phyloP scores from a whole-genome alignment of 1,284 basidiomycete species.

The Gymnopus androsaceus region DNA sequence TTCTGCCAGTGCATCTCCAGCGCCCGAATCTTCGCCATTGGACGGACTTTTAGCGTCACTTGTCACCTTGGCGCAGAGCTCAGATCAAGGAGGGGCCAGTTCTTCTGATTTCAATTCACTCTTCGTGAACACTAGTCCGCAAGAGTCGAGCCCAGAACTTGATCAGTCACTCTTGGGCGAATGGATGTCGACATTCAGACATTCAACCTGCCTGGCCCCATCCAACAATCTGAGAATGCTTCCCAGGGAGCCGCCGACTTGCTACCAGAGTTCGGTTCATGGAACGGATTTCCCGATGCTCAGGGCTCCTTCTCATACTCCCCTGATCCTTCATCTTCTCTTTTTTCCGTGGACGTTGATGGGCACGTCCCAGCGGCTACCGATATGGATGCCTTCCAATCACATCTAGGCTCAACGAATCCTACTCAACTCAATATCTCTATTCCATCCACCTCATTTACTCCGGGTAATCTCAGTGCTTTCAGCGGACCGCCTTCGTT shows the following conservation, averaged over 20 bases:
- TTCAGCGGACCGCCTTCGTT: constrained; percentile 21
- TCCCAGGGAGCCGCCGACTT: not conserved
- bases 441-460: not conserved
- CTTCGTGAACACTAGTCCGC: not conserved
- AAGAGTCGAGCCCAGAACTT: constrained; percentile 19
- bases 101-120: not conserved
- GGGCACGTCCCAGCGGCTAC: not conserved
- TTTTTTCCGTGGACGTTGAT: not conserved
- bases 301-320: not conserved
- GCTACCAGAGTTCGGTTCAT: constrained; percentile 6
- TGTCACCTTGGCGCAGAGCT: constrained; percentile 28
- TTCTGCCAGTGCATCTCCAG: not conserved
- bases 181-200: constrained; percentile 49
- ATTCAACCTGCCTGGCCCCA: not conserved
- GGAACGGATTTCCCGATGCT: not conserved
- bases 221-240: not conserved
- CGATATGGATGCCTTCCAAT: not conserved
- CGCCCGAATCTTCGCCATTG: constrained; percentile 27
- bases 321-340: not conserved
- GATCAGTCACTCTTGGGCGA: constrained; percentile 48
- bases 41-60: constrained; percentile 44
- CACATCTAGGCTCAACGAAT: not conserved
- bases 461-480: constrained; percentile 7
- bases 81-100: constrained; percentile 6
- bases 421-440: constrained; percentile 1